phyloP scores from a whole-genome alignment of 2,329 filamentous ascomycete genomes.

The Akanthomyces muscarius region DNA sequence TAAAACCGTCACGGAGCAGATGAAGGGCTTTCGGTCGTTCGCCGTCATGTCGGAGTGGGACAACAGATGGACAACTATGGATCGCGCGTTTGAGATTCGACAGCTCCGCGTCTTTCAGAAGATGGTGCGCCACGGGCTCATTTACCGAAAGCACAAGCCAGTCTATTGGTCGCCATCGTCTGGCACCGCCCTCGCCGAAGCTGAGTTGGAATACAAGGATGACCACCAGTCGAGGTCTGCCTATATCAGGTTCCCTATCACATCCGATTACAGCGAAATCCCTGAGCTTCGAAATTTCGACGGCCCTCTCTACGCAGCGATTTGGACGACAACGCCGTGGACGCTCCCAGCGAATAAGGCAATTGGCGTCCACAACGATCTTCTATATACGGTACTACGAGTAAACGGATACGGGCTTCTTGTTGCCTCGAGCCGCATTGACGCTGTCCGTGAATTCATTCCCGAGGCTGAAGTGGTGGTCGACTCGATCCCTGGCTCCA shows the following conservation, averaged over 20 bases:
- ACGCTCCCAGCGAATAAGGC: slow-evolving; percentile 90
- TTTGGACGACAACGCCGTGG: slow-evolving; percentile 99
- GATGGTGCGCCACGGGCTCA: slow-evolving; percentile 68
- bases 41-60: slow-evolving; percentile 81
- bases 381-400: slow-evolving; percentile 69
- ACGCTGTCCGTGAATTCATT: slow-evolving; percentile 48
- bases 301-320: slow-evolving; percentile 67
- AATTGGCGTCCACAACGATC: slow-evolving; percentile 72
- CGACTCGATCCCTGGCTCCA: slow-evolving; percentile 57
- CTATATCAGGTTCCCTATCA: slow-evolving; percentile 75
- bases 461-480: slow-evolving; percentile 52
- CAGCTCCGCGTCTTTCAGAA: slow-evolving; percentile 72
- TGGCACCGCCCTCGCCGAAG: slow-evolving; percentile 74
- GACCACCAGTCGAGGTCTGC: slow-evolving; percentile 67
- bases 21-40: slow-evolving; percentile 67
- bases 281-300: slow-evolving; percentile 36
- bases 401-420: slow-evolving; percentile 58
- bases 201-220: slow-evolving; percentile 80
- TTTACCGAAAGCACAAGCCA: slow-evolving; percentile 75
- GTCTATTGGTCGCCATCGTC: slow-evolving; percentile 86
- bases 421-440: slow-evolving; percentile 66
- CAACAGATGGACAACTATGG: slow-evolving; percentile 74
- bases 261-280: slow-evolving; percentile 33
- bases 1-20: slow-evolving; percentile 68
- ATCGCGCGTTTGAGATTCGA: slow-evolving; percentile 66